Conservation (phyloP, 176 grass and related monocot genomes). For the Paspalum vaginatum region DNA sequence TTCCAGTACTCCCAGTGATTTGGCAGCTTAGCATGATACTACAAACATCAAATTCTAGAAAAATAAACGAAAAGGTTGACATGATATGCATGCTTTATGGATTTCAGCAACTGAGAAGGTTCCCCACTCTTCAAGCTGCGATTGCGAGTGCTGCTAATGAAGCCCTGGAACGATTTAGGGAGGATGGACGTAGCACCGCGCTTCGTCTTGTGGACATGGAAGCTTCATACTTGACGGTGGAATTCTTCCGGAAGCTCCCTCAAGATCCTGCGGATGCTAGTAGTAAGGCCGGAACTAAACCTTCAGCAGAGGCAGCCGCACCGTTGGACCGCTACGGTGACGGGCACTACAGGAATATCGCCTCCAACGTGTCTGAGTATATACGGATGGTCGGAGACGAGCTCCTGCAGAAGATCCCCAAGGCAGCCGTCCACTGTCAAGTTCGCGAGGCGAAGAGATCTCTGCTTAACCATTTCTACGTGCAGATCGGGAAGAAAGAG, state of each 20-base stretch:
- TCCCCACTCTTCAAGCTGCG: conserved; percentile 66
- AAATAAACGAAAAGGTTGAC: background rate
- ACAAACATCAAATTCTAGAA: background rate
- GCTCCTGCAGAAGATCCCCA: conserved; percentile 64
- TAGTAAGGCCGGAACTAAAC: conserved; percentile 5
- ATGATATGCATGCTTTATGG: background rate
- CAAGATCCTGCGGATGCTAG: conserved; percentile 47
- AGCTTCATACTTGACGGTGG: conserved; percentile 65
- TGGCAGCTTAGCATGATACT: background rate
- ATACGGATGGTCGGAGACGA: conserved; percentile 65
- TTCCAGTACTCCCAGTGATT: background rate
- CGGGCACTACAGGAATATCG: conserved; percentile 73
- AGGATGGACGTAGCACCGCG: conserved; percentile 63
- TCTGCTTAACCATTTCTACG: conserved; percentile 63
- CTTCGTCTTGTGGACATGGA: conserved; percentile 82
- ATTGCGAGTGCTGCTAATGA: conserved; percentile 58
- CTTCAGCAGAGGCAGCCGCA: conserved; percentile 13
- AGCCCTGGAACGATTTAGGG: conserved; percentile 61
- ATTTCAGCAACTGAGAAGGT: conserved; percentile 67
- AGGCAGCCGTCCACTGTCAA: conserved; percentile 74
- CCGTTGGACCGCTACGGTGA: conserved; percentile 61
- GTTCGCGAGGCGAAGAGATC: conserved; percentile 78
- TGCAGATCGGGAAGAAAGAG: conserved; percentile 62
- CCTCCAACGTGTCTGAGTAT: conserved; percentile 65
- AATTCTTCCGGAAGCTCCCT: conserved; percentile 74